Base-by-base conservation (phyloP, 2,329 filamentous ascomycete genomes). In the Pseudopithomyces chartarum region DNA sequence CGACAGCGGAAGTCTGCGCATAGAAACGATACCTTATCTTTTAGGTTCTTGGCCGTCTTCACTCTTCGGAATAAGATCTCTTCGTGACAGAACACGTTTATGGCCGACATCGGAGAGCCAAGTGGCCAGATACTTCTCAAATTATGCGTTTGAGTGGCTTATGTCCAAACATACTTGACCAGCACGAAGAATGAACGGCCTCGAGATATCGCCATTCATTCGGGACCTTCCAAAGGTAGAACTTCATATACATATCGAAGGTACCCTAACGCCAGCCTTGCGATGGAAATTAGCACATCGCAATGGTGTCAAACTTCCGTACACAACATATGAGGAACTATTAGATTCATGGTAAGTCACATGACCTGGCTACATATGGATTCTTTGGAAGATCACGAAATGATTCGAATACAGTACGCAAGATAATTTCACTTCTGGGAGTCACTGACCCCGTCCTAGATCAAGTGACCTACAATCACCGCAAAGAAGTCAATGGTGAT, bases 221-320 rank as follows among this genome's bases (percentile, higher is more conserved):
- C 20, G 43, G 6, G 22, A n/a, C 10, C 38, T 52, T 19, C 79
- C 79, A 6, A 81, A 81, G 52, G 74, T 80, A 22, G 79, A 81
- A 59, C 76, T 81, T 6, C 79, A 81, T 59, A 55, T 81, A 20
- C 79, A 81, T 63, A 79, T 81, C 48, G 80, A 81, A 69, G 79
- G 79, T 6, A 80, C 76, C 1, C 64, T 81, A n/a, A 74, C 70
- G 1, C 76, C 79, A 0, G 63, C 71, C 17, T 66, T 81, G 1
- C 71, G 74, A 50, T 81, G 78, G 78, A 73, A 73, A 26, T 68
- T 81, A 10, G 70, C 79, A 2, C 69, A 74, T 26, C 73, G 75
- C 19, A 81, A 81, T 57, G 65, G 19, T 19, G 32, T 52, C 38
- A 43, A 52, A 13, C 49, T 46, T 47, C 59, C 12, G 70, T 58